phyloP scores from a whole-genome alignment of 139 green algal genomes.

The Ulvella scutata region DNA sequence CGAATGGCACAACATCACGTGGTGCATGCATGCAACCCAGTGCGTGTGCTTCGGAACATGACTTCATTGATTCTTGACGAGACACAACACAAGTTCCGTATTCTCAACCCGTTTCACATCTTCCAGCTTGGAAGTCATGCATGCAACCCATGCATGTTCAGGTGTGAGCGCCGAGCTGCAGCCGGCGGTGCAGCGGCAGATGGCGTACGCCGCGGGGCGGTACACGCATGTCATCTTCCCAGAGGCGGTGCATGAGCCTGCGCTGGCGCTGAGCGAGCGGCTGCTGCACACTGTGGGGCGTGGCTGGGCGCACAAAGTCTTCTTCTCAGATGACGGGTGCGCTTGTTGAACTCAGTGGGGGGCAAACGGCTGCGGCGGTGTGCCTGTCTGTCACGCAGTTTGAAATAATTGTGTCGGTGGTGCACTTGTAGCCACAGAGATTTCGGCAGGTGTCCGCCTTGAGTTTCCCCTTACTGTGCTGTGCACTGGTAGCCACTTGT shows the following conservation, averaged over 20 bases:
- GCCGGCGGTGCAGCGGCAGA: conserved; percentile 33
- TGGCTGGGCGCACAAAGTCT: conserved; percentile 65
- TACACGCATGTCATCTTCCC: conserved; percentile 95
- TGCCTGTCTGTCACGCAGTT: background rate
- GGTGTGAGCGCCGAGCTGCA: conserved; percentile 35
- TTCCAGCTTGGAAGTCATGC: background rate
- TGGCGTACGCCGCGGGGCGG: conserved; percentile 49
- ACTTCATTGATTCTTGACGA: too few relatives aligned
- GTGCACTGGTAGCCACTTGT: too few relatives aligned
- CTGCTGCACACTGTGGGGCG: conserved; percentile 37
- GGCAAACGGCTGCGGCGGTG: background rate
- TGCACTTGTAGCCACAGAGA: too few relatives aligned
- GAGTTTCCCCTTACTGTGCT: too few relatives aligned
- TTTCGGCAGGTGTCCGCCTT: too few relatives aligned
- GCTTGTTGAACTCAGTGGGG: too few relatives aligned
- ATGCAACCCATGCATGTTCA: background rate
- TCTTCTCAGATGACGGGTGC: conserved; percentile 76
- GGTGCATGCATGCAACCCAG: too few relatives aligned
- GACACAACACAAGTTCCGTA: too few relatives aligned
- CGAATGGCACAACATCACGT: too few relatives aligned
- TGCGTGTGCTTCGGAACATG: too few relatives aligned
- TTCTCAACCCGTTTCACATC: too few relatives aligned
- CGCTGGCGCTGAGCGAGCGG: conserved; percentile 26
- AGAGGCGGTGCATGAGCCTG: conserved; percentile 42
- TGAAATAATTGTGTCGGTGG: too few relatives aligned